These are phyloP conservation scores for Phialemonium atrogriseum DNA, from an alignment of 2,329 filamentous ascomycete species.

Conservation along the genomic window DNA sequence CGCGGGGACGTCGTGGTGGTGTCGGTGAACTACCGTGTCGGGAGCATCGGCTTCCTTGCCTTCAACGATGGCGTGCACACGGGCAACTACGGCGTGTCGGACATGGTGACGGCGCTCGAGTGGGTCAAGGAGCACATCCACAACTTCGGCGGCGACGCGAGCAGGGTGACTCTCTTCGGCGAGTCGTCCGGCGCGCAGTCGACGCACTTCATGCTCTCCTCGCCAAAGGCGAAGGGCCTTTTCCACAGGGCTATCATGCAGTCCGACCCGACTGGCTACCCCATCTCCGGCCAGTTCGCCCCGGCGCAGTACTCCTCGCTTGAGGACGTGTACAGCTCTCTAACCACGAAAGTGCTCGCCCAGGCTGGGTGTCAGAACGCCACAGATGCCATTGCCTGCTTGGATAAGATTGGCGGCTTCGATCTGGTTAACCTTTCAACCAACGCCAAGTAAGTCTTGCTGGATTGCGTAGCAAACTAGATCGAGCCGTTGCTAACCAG, in stretches of 20 bases:
- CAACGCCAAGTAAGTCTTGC: constrained; percentile 17
- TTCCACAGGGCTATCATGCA: constrained; percentile 22
- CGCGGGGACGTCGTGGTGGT: constrained; percentile 35
- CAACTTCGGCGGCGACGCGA: constrained; percentile 22
- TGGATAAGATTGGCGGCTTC: constrained; percentile 16
- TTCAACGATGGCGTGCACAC: constrained; percentile 24
- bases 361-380: constrained; percentile 16
- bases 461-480: too few relatives aligned
- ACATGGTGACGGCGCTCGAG: constrained; percentile 28
- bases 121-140: constrained; percentile 30
- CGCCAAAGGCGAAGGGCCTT: constrained; percentile 17
- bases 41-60: constrained; percentile 19
- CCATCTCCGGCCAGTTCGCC: constrained; percentile 8
- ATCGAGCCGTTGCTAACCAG: too few relatives aligned
- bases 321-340: constrained; percentile 11
- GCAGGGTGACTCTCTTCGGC: constrained; percentile 25
- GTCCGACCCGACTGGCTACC: constrained; percentile 18
- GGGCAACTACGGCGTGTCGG: constrained; percentile 33
- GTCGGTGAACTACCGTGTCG: constrained; percentile 30
- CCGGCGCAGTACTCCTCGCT: constrained; percentile 14
- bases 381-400: constrained; percentile 15
- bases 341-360: constrained; percentile 14
- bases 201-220: constrained; percentile 17
- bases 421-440: constrained; percentile 19
- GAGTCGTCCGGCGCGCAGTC: constrained; percentile 20